These are phyloP conservation scores for Colletotrichum melonis DNA, from an alignment of 2,329 filamentous ascomycete genomes.

Conservation along the genomic window DNA sequence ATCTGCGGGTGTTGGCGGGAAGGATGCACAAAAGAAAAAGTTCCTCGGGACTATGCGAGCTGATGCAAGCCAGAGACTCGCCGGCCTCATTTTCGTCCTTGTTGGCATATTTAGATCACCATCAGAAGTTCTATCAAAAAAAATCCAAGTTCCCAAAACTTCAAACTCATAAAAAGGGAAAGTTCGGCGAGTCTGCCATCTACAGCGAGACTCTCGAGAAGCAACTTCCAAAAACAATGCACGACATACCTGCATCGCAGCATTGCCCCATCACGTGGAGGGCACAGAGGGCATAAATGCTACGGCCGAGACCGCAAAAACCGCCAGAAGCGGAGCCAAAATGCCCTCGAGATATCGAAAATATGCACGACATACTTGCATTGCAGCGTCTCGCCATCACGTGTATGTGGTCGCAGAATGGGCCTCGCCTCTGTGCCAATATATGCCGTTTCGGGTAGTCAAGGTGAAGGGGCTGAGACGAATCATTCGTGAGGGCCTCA, in stretches of 20 bases:
- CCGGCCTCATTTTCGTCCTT: not conserved
- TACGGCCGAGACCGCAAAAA: not conserved
- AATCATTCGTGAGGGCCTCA: slow-evolving; percentile 1
- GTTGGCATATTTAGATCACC: not conserved
- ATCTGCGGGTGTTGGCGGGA: not conserved
- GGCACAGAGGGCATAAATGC: not conserved
- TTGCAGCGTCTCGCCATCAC: slow-evolving; percentile 27
- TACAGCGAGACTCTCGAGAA: not conserved
- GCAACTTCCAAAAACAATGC: slow-evolving; percentile 9
- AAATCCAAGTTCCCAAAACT: not conserved
- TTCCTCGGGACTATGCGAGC: too few species aligned
- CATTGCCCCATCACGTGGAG: slow-evolving; percentile 27
- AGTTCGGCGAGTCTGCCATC: too few species aligned
- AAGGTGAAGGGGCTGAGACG: slow-evolving; percentile 11
- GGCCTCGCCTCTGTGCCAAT: slow-evolving; percentile 3
- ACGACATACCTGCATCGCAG: slow-evolving; percentile 32
- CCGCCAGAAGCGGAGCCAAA: slow-evolving; percentile 13
- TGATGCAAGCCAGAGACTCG: not conserved
- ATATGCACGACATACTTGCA: slow-evolving; percentile 36
- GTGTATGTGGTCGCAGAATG: slow-evolving; percentile 32
- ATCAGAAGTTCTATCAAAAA: not conserved
- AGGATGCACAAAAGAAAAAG: not conserved
- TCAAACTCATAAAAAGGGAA: not conserved
- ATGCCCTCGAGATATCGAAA: slow-evolving; percentile 30
- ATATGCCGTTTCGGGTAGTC: slow-evolving; percentile 8